Evolutionary conservation across 371 early-diverging fungal genomes (phyloP), one percentile per base, ranked within the genome.

Genomic region (Globomyces sp.): DNA sequence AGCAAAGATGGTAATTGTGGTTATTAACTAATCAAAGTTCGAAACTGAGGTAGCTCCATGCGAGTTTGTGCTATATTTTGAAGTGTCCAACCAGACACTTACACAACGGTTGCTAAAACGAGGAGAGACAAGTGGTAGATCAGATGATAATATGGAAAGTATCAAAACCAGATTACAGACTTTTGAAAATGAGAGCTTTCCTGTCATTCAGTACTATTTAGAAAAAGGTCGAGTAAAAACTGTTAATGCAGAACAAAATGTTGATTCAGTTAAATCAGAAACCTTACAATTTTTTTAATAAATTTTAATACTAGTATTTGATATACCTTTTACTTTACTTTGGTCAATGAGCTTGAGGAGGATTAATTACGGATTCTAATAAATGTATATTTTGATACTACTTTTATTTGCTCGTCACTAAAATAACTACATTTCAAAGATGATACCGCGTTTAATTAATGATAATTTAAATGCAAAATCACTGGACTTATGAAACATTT

Each of bases 201-300:
- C 85, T 34, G 82, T 87, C 3, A 64, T 87, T 11, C 70, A 80
- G 11, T 75, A 72, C 65, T 87, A 72, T 66, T 44, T 24, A n/a
- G 5, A 58, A 39, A 24, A 41, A 58, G n/a, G 40, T 10, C 41
- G 40, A 58, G 13, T 44, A 8, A 58, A 58, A 6, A 58, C 41
- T n/a, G 40, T 58, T 24, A 58, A 58, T 44, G 1, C 58, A 8
- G 58, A 58, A 44, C 2, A 34, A 6, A 40, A 58, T 41, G 40
- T 10, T 6, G 34, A 34, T 9, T 13, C 4, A 44, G 58, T 58
- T 58, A 58, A 41, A 10, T 4, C 11, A 13, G 58, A 58, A 41
- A 58, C 58, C 13, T 44, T 58, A 24, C 44, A 40, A 13, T 44
- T 58, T 24, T 58, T 58, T 44, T 24, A 58, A 41, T 24, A 58